These are phyloP conservation scores for Penicillium parvum DNA, from an alignment of 495 filamentous ascomycete species.

Conservation along the genomic window DNA sequence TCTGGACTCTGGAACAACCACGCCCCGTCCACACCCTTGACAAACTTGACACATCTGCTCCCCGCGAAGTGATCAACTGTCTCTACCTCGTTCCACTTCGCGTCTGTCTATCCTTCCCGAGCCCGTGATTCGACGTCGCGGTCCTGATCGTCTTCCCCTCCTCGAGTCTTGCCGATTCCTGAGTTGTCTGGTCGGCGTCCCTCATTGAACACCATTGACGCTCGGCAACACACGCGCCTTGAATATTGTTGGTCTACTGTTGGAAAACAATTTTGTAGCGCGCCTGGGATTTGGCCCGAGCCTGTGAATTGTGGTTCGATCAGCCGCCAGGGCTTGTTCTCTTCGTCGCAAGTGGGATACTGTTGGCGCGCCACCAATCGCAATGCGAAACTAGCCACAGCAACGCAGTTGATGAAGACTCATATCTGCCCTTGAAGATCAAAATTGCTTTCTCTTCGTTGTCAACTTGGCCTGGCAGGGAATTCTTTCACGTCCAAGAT, in stretches of 20 bases:
- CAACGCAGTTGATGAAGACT: constrained; percentile 26
- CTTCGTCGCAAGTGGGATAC: constrained; percentile 21
- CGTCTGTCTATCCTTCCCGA: not conserved
- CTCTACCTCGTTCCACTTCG: constrained; percentile 3
- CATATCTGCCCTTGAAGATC: constrained; percentile 19
- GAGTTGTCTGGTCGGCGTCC: constrained; percentile 2
- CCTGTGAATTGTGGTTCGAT: not conserved
- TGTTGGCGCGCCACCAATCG: constrained; percentile 29
- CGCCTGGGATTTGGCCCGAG: no score
- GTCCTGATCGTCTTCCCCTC: constrained; percentile 8
- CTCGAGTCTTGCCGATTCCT: constrained; percentile 13
- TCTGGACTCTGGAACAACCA: constrained; percentile 29
- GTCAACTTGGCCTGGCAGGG: constrained; percentile 11
- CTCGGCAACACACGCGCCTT: not conserved
- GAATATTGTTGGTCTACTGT: not conserved
- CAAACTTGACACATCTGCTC: constrained; percentile 2
- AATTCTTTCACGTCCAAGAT: constrained; percentile 41
- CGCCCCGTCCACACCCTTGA: constrained; percentile 6
- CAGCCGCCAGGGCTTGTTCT: not conserved
- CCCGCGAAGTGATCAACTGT: constrained; percentile 3
- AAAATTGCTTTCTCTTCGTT: constrained; percentile 14
- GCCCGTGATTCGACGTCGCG: constrained; percentile 10
- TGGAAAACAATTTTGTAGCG: not conserved
- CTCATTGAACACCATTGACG: constrained; percentile 8
- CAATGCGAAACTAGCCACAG: constrained; percentile 38